These are phyloP conservation scores for Russula ochroleuca DNA, from an alignment of 768 basidiomycete species.

Conservation along the genomic window DNA sequence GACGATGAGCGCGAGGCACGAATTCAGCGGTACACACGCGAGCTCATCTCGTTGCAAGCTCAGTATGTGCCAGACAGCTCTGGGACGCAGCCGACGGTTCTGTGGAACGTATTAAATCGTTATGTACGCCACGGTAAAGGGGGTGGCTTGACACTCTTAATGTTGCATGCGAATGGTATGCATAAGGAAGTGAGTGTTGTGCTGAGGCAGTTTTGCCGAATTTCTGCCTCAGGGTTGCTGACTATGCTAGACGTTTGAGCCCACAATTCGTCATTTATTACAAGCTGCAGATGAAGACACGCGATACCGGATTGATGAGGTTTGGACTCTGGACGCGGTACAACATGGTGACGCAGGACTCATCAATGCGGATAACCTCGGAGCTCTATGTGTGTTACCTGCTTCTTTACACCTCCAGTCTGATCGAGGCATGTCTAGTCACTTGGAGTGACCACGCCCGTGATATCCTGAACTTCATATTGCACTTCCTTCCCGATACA, in stretches of 20 bases:
- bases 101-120: constrained; percentile 74
- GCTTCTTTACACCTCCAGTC: neutral
- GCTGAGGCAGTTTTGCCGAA: neutral
- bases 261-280: constrained; percentile 53
- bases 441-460: constrained; percentile 77
- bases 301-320: constrained; percentile 50
- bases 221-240: neutral
- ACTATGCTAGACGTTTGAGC: constrained; percentile 68
- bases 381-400: constrained; percentile 51
- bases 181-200: constrained; percentile 67
- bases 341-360: constrained; percentile 84
- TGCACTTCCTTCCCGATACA: constrained; percentile 56
- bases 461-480: constrained; percentile 73
- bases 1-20: constrained; percentile 34
- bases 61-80: constrained; percentile 26
- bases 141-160: constrained; percentile 61
- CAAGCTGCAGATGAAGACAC: constrained; percentile 35
- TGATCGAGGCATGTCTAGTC: constrained; percentile 39
- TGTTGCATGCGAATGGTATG: constrained; percentile 85
- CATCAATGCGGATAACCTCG: constrained; percentile 59
- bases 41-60: constrained; percentile 11
- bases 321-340: constrained; percentile 81
- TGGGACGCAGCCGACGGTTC: constrained; percentile 33
- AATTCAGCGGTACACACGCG: neutral
- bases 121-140: constrained; percentile 45